Evolutionary conservation across 129 eudicot genomes (phyloP).

Genomic region (Calendula officinalis): DNA sequence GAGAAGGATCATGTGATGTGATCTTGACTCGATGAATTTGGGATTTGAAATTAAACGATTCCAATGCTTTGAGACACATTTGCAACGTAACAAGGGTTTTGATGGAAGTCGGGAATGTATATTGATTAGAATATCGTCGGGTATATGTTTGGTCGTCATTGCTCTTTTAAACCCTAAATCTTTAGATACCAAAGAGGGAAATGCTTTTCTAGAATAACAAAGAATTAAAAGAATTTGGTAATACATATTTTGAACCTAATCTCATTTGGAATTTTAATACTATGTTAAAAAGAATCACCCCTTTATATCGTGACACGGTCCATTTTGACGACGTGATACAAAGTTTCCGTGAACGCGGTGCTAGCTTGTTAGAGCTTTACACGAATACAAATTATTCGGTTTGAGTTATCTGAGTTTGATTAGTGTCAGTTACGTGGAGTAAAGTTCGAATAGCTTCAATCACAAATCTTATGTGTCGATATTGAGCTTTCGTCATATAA

Average conservation of each 20-base stretch:
- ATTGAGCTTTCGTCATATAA: no score
- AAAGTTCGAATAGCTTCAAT: not conserved
- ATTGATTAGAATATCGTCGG: not conserved
- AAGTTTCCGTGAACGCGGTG: not conserved
- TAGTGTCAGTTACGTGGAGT: no score
- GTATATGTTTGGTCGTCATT: not conserved
- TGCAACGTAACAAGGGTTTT: constrained; percentile 3
- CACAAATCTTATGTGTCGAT: not conserved
- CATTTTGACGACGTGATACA: not conserved
- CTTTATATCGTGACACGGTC: not conserved
- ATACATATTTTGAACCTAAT: not conserved
- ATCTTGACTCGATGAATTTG: not conserved
- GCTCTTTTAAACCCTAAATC: not conserved
- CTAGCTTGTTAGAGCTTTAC: constrained; percentile 2
- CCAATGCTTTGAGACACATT: not conserved
- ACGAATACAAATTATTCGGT: not conserved
- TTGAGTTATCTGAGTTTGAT: not conserved
- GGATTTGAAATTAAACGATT: not conserved
- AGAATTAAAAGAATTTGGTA: not conserved
- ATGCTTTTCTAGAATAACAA: not conserved
- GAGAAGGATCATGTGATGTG: not conserved
- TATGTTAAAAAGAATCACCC: not conserved
- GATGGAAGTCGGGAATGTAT: not conserved
- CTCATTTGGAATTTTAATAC: not conserved
- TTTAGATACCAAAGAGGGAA: not conserved